Evolutionary conservation across 108 stramenopile genomes (phyloP).

Genomic region (Skeletonema tropicum): DNA sequence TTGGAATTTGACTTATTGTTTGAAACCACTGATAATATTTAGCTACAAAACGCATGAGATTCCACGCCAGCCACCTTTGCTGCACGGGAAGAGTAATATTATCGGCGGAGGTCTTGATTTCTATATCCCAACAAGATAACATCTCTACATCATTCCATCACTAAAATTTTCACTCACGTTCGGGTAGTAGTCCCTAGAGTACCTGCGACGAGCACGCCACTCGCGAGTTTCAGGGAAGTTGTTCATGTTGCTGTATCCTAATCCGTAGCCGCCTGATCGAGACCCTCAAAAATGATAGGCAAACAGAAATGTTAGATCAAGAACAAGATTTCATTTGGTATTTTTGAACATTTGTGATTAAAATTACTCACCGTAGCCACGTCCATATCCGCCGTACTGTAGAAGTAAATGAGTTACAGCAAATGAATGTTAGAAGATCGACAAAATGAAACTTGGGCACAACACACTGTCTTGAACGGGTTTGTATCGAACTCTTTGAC

Average conservation of each 20-base stretch:
- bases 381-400: conserved; percentile 16
- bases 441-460: background rate
- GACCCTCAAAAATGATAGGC: background rate
- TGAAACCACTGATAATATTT: background rate
- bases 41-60: conserved; percentile 1
- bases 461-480: too few species aligned
- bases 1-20: background rate
- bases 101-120: background rate
- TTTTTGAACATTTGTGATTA: background rate
- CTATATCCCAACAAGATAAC: too few species aligned
- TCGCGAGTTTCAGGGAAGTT: conserved; percentile 45
- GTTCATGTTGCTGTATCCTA: conserved; percentile 47
- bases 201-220: conserved; percentile 40
- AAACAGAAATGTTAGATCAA: background rate
- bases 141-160: background rate
- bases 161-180: conserved; percentile 20
- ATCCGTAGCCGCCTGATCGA: conserved; percentile 13
- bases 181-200: conserved; percentile 37
- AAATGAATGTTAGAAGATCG: background rate
- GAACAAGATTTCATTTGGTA: background rate
- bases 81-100: background rate
- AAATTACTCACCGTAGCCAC: conserved; percentile 10
- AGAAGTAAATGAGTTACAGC: background rate
- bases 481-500: background rate
- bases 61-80: background rate